Percentiles rank a stretch among this genome's conserved stretches.
Evolutionary conservation across 228 moss, liverwort and hornwort genomes (phyloP).

Genomic region (Sphagnum magellanicum): DNA sequence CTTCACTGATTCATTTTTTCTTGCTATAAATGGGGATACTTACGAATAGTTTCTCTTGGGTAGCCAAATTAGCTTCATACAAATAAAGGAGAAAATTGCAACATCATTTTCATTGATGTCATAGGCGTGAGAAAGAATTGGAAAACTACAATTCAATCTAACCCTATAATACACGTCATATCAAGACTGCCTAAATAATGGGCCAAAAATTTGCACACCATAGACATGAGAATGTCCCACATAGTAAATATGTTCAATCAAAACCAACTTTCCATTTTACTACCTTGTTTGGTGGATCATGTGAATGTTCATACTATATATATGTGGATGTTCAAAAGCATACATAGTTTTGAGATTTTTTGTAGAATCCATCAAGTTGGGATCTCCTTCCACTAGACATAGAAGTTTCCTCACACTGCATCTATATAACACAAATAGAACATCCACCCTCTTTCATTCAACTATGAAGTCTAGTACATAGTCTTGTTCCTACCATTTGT

Average conservation of each 20-base stretch:
- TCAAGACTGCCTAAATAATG: too few species aligned
- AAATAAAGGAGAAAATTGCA: constrained; percentile 7
- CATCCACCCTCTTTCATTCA: constrained; percentile 86
- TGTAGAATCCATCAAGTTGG: constrained; percentile 62
- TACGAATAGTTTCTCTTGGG: constrained; percentile 44
- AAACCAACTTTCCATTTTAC: background rate
- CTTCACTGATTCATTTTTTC: constrained; percentile 34
- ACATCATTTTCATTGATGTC: background rate
- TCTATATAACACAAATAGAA: constrained; percentile 67
- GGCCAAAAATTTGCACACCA: too few species aligned
- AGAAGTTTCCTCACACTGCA: constrained; percentile 75
- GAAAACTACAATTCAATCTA: too few species aligned
- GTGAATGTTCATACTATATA: too few species aligned
- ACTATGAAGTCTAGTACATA: constrained; percentile 93
- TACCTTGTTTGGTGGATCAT: too few species aligned
- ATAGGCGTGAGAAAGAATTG: too few species aligned
- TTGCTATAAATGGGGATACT: constrained; percentile 48
- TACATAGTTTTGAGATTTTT: constrained; percentile 86
- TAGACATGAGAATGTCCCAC: constrained; percentile 18
- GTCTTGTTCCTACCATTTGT: constrained; percentile 59
- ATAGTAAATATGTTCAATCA: background rate
- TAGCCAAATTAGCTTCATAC: constrained; percentile 49
- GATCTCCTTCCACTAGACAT: constrained; percentile 92
- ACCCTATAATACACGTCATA: too few species aligned
- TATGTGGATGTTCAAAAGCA: too few species aligned